A percentile compares a stretch with the other conserved stretches of the same genome.
phyloP scores from a whole-genome alignment of 768 basidiomycete species.

The Lactarius indigo region DNA sequence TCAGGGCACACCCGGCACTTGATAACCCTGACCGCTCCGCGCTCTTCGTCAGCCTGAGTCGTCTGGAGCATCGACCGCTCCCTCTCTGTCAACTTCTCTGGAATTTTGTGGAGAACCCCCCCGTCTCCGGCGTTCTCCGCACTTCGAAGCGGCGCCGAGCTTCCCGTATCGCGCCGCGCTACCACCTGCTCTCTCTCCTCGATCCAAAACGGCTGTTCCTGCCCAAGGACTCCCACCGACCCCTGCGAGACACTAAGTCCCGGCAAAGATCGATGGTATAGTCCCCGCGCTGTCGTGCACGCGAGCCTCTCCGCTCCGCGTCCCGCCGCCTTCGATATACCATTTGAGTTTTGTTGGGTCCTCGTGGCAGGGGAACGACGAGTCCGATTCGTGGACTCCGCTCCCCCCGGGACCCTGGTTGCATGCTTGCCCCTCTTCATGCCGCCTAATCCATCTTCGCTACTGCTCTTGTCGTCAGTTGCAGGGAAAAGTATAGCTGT shows the following conservation, averaged over 20 bases:
- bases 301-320: background rate
- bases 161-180: background rate
- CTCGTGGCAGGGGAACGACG: background rate
- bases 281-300: background rate
- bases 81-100: background rate
- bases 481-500: fast-evolving
- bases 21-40: background rate
- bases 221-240: too few species aligned
- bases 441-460: background rate
- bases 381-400: background rate
- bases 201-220: too few species aligned
- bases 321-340: background rate
- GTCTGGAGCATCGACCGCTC: background rate
- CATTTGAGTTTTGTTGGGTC: background rate
- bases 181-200: background rate
- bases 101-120: background rate
- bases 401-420: background rate
- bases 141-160: background rate
- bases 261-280: background rate
- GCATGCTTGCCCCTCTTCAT: background rate
- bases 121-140: background rate
- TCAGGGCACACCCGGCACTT: background rate
- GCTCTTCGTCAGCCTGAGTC: background rate
- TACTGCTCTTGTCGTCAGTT: background rate
- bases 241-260: background rate